Conservation (phyloP, 768 basidiomycete genomes). For the Bullera alba region DNA sequence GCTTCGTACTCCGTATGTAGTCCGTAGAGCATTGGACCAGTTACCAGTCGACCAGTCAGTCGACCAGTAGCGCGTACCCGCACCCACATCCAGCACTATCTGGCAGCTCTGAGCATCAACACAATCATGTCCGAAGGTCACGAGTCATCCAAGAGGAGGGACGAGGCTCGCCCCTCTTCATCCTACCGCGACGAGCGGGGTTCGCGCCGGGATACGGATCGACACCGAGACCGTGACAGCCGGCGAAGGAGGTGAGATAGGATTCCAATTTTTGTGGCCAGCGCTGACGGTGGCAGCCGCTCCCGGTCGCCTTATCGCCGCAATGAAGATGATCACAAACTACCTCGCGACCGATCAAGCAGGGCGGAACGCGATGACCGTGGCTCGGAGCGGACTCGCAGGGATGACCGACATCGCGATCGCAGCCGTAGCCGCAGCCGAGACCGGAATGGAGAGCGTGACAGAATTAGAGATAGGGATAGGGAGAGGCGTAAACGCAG, state of each 20-base stretch:
- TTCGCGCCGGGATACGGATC: not conserved
- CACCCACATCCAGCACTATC: no score
- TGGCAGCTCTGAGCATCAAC: no score
- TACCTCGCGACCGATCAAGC: not conserved
- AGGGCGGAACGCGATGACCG: not conserved
- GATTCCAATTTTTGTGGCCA: not conserved
- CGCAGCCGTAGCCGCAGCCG: no score
- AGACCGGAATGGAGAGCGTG: no score
- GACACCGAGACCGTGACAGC: not conserved
- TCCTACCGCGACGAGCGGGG: not conserved
- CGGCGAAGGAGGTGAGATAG: not conserved
- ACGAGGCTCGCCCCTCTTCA: not conserved
- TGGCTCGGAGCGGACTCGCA: not conserved
- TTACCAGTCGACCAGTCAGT: no score
- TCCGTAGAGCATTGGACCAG: no score
- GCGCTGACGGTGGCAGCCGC: not conserved
- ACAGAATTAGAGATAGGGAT: not conserved
- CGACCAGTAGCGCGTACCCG: no score
- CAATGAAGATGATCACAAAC: not conserved
- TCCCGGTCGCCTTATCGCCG: not conserved
- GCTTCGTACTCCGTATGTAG: no score
- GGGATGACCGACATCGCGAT: constrained; percentile 1
- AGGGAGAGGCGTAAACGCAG: not conserved
- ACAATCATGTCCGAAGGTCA: no score
- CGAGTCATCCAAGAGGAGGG: not conserved